Evolutionary conservation across 2,329 filamentous ascomycete species (phyloP).

Genomic region (Monosporascus sp.): DNA sequence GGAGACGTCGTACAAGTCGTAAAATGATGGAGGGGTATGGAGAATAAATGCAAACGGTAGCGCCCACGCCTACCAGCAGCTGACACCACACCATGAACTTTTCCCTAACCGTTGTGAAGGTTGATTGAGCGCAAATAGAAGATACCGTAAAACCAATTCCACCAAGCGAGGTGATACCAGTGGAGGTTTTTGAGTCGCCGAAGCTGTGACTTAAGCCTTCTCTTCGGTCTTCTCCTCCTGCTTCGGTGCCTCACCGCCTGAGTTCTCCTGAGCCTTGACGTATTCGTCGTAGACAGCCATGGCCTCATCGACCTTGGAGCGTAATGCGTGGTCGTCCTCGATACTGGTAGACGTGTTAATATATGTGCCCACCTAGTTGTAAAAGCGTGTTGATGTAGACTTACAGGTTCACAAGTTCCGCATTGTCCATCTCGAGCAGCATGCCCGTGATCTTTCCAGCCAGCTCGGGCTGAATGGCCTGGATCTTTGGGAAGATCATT

Average conservation of each 20-base stretch:
- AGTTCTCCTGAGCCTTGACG: constrained; percentile 70
- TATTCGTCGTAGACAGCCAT: constrained; percentile 98
- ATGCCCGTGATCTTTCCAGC: constrained; percentile 99
- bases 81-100: constrained; percentile 25
- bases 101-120: constrained; percentile 26
- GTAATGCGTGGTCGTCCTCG: constrained; percentile 81
- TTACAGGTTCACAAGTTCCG: constrained; percentile 91
- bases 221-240: constrained; percentile 50
- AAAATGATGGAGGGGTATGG: constrained; percentile 11
- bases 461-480: constrained; percentile 86
- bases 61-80: constrained; percentile 19
- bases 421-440: constrained; percentile 98
- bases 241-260: constrained; percentile 32
- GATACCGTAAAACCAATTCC: constrained; percentile 11
- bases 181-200: constrained; percentile 7
- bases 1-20: constrained; percentile 16
- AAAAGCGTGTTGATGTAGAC: constrained; percentile 35
- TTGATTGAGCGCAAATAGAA: constrained; percentile 9
- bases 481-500: constrained; percentile 97
- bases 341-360: constrained; percentile 53
- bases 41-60: constrained; percentile 26
- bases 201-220: constrained; percentile 39
- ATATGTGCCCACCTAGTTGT: not conserved
- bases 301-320: constrained; percentile 95
- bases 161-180: constrained; percentile 3